Conservation (phyloP, 2,329 filamentous ascomycete genomes). For the Cercospora brassicicola region DNA sequence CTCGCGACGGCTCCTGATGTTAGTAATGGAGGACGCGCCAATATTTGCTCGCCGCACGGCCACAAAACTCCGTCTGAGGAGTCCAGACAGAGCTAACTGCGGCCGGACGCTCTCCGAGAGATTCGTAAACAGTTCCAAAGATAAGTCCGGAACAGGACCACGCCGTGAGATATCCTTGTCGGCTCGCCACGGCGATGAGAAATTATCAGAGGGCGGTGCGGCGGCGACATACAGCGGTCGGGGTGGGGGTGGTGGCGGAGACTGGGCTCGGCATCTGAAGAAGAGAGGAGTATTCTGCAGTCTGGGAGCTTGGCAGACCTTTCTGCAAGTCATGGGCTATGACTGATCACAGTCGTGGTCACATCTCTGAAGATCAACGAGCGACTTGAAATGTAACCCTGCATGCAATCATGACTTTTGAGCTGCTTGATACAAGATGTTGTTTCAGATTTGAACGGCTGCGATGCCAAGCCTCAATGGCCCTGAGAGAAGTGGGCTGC, state of each 20-base stretch:
- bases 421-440: not conserved
- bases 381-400: not conserved
- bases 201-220: not conserved
- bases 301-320: not conserved
- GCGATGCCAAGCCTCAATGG: not conserved
- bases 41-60: not conserved
- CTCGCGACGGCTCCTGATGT: not conserved
- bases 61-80: not conserved
- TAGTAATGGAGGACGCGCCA: not conserved
- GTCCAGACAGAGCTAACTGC: not conserved
- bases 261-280: not conserved
- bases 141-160: not conserved
- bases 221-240: not conserved
- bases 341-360: not conserved
- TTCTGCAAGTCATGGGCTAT: not conserved
- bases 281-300: not conserved
- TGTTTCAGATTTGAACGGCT: not conserved
- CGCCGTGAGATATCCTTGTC: not conserved
- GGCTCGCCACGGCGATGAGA: not conserved
- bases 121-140: not conserved
- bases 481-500: not conserved
- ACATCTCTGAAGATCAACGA: not conserved
- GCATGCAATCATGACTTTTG: not conserved
- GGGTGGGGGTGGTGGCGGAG: not conserved
- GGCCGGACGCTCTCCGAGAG: not conserved